Percentiles rank a stretch among this genome's conserved stretches.
Conservation (phyloP, 305 asterid genomes). For the Solanum hybrid region DNA sequence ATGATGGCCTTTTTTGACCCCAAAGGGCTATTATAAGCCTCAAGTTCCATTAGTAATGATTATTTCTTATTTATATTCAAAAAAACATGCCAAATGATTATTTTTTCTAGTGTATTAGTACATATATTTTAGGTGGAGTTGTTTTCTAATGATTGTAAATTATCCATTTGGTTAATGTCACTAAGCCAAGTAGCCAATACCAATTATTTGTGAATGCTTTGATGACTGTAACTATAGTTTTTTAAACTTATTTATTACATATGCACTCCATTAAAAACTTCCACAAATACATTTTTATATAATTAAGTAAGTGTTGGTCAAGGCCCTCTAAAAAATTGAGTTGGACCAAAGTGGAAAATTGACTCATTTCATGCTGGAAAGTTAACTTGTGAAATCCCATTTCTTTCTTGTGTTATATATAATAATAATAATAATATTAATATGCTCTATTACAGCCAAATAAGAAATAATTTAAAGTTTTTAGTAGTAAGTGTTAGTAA, state of each 20-base stretch:
- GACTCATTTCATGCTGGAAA: constrained; percentile 1
- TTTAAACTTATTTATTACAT: neutral
- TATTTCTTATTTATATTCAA: neutral
- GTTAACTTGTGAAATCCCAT: neutral
- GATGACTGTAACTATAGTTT: neutral
- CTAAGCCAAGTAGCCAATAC: neutral
- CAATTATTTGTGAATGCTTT: neutral
- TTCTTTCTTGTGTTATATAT: neutral
- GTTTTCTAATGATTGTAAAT: neutral
- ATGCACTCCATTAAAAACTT: neutral
- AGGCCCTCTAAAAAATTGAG: neutral
- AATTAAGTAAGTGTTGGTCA: neutral
- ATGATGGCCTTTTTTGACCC: neutral
- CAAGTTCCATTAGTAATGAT: neutral
- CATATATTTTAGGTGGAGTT: neutral
- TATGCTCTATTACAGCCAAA: neutral
- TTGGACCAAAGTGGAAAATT: neutral
- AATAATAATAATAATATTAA: neutral
- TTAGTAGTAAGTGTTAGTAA: neutral
- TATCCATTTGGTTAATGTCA: neutral
- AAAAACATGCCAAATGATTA: neutral
- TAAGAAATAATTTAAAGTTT: neutral
- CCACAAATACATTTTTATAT: neutral
- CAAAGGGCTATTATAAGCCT: neutral
- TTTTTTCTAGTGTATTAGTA: neutral